Evolutionary conservation across 805 yeast genomes (phyloP).

Genomic region (Pichia occidentalis): DNA sequence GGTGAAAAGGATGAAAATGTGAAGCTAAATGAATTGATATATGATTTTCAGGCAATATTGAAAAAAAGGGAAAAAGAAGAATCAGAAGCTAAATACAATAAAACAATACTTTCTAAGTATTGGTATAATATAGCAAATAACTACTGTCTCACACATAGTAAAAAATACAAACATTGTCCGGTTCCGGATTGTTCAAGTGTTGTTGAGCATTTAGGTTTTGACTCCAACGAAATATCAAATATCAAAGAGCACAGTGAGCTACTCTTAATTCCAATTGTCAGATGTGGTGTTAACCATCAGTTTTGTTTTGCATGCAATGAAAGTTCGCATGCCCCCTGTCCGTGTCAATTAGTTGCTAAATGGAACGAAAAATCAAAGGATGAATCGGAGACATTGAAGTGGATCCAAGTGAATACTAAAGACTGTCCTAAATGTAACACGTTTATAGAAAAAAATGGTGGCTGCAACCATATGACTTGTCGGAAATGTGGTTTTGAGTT

Average conservation of each 20-base stretch:
- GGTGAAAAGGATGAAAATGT: constrained; percentile 8
- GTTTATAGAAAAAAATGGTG: constrained; percentile 87
- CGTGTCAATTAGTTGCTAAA: constrained; percentile 57
- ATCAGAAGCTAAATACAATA: constrained; percentile 19
- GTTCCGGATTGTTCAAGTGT: constrained; percentile 69
- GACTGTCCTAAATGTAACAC: constrained; percentile 78
- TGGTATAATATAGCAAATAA: constrained; percentile 39
- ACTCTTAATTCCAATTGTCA: constrained; percentile 54
- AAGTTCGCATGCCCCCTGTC: constrained; percentile 71
- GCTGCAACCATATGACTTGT: constrained; percentile 96
- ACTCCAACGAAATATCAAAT: constrained; percentile 23
- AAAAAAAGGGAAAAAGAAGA: constrained; percentile 20
- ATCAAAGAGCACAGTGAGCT: constrained; percentile 23
- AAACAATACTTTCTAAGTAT: constrained; percentile 31
- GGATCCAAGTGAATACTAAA: constrained; percentile 82
- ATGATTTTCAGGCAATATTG: constrained; percentile 22
- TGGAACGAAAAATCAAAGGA: constrained; percentile 81
- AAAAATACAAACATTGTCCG: constrained; percentile 69
- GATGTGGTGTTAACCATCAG: constrained; percentile 57
- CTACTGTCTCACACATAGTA: constrained; percentile 46
- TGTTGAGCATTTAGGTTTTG: constrained; percentile 34
- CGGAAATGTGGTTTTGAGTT: constrained; percentile 69
- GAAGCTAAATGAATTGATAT: constrained; percentile 6
- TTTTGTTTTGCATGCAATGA: constrained; percentile 79
- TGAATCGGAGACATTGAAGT: constrained; percentile 81